Evolutionary conservation across 208 protist species (phyloP), one percentile per base, ranked within the genome.

Genomic region (Angomonas deanei): DNA sequence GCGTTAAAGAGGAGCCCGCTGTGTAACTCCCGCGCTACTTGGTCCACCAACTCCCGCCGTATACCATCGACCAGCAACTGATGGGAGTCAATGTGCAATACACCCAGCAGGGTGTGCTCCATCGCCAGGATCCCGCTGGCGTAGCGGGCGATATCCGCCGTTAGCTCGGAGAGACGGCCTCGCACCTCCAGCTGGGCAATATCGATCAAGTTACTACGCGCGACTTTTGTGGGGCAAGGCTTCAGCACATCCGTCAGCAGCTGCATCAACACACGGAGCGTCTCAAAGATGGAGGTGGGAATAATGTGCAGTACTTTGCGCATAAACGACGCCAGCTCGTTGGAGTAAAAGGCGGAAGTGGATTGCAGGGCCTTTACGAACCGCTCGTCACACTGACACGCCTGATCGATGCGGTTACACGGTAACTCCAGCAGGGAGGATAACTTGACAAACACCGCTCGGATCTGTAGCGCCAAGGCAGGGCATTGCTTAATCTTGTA

Each of bases 41-140:
- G 79, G 53, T 91, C 72, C 1, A 97, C 86, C 23, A 98, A 74
- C 77, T 97, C 94, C 56, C 96, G 97, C 19, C 97, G 78, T 58
- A 99, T 97, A 55, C 98, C 98, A 63, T 99, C 97, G 64, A 99
- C 97, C 0, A 99, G 76, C 11, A 99, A 74, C 72, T 93, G 74
- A 59, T 98, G 97, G 6, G 98, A 97, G 66, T 99, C 93, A 2
- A 99, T 82, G 64, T 97, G 67, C 66, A 99, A 94, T n/a, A 99
- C 86, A 34, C 98, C 98, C 6, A 99, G 84, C 10, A 98, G 84
- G 1, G 97, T 99, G 27, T 75, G 97, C 68, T 99, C 82, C 98
- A 99, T 99, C 0, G 96, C 97, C 2, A 99, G 74, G 32, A 99
- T 96, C 28, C 97, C 98, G 28, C 94, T 88, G 2, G 98, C 97